These are phyloP conservation scores for Tripterygium wilfordii DNA, from an alignment of 177 flowering plant genomes.

Conservation along the genomic window DNA sequence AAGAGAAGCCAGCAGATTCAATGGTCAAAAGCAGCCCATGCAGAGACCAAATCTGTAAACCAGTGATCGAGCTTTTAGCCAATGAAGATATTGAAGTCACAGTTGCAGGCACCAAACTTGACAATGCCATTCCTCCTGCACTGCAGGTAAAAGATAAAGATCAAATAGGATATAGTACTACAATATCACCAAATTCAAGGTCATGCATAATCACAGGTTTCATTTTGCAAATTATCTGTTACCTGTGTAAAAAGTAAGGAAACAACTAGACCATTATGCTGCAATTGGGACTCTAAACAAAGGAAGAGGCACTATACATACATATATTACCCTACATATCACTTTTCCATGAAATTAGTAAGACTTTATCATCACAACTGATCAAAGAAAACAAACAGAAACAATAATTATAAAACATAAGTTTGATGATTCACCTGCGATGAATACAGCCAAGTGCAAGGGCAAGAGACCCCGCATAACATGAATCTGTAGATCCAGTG, in stretches of 20 bases:
- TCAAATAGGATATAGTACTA: too few relatives aligned
- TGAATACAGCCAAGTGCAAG: slow-evolving; percentile 94
- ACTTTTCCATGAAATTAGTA: too few relatives aligned
- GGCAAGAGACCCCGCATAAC: slow-evolving; percentile 79
- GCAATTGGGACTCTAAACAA: too few relatives aligned
- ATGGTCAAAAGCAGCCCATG: slow-evolving; percentile 94
- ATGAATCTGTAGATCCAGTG: slow-evolving; percentile 47
- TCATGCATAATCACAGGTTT: too few relatives aligned
- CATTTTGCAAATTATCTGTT: too few relatives aligned
- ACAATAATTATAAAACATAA: not conserved
- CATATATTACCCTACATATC: too few relatives aligned
- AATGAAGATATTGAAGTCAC: slow-evolving; percentile 70
- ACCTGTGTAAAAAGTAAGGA: too few relatives aligned
- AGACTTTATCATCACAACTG: not conserved
- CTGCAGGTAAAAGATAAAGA: slow-evolving; percentile 57
- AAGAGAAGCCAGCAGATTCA: slow-evolving; percentile 96
- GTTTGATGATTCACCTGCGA: slow-evolving; percentile 47
- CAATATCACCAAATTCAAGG: too few relatives aligned
- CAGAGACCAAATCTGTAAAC: slow-evolving; percentile 84
- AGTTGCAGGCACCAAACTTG: slow-evolving; percentile 87
- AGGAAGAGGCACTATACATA: too few relatives aligned
- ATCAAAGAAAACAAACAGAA: not conserved
- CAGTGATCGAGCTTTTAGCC: slow-evolving; percentile 64
- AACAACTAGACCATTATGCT: too few relatives aligned
- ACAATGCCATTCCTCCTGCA: slow-evolving; percentile 99